Evolutionary conservation across 306 rosid genomes (phyloP), one percentile per base, ranked within the genome.

Genomic region (Vigna unguiculata): DNA sequence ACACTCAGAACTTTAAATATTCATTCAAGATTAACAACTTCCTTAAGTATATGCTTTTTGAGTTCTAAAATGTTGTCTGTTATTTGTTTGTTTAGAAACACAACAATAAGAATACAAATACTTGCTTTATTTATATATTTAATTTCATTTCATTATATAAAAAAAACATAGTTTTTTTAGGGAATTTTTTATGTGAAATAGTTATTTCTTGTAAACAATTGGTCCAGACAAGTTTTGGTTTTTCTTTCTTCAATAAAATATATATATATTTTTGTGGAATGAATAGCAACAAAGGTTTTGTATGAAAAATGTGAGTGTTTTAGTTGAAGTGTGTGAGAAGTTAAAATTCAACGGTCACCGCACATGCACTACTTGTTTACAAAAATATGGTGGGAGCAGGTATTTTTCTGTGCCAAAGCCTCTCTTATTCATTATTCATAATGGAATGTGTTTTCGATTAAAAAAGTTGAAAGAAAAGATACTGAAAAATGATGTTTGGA

Each of bases 341-440:
- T 32, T n/a, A 32, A 7, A 16, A 61, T 34, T 30, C 22, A 61
- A 34, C 48, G 2, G 68, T 62, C 41, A 60, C 24, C 24, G 7
- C 46, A 61, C 43, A 61, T 61, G 46, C 68, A 34, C 45, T 16
- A 14, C 41, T 3, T 64, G 70, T 64, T 63, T 36, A 28, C 9
- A 10, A 36, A 61, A 16, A 7, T 6, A 2, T 32, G 68, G 46
- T 61, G 22, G 68, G 68, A 21, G 68, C 45, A 30, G 46, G 45
- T 61, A 32, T 28, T 25, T 28, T 28, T 28, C 30, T 5, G 30
- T 28, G 30, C 4, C 30, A 28, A 28, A 28, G 4, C 4, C 4
- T 28, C 30, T 28, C 5, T 28, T 28, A 28, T 28, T 28, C 4
- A 28, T 28, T 28, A 28, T 28, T 28, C 30, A 28, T 28, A 0